A percentile compares a stretch with the other conserved stretches of the same genome.
phyloP scores from a whole-genome alignment of 108 stramenopile genomes.

The Nitzschia palea region DNA sequence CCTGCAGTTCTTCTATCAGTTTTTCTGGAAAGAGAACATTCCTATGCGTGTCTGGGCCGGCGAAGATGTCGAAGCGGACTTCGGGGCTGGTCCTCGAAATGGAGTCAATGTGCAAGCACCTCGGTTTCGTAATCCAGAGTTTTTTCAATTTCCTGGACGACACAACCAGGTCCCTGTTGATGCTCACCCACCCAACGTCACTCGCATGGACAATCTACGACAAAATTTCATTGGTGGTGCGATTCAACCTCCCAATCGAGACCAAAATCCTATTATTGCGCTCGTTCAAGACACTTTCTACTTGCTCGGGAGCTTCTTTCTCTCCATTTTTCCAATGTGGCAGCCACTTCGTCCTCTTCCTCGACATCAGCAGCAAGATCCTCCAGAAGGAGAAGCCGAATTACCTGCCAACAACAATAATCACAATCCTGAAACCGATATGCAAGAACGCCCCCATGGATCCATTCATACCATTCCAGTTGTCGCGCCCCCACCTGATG shows the following conservation, averaged over 20 bases:
- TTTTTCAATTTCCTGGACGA: too few species aligned
- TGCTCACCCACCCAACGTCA: too few species aligned
- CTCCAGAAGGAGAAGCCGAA: neutral
- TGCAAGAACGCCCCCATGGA: too few species aligned
- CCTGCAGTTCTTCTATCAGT: constrained; percentile 34
- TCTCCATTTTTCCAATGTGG: constrained; percentile 51
- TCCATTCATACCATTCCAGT: neutral
- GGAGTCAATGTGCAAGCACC: too few species aligned
- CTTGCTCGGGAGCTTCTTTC: constrained; percentile 34
- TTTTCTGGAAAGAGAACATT: constrained; percentile 35
- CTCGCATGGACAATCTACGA: neutral
- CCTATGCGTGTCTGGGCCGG: constrained; percentile 30
- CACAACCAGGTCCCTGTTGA: neutral
- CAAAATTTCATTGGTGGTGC: constrained; percentile 3
- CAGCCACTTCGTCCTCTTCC: constrained; percentile 19
- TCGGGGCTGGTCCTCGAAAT: neutral
- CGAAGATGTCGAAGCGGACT: constrained; percentile 6
- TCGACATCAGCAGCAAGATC: neutral
- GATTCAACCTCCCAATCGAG: neutral
- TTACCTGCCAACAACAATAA: neutral
- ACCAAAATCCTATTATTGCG: neutral
- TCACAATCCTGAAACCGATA: neutral
- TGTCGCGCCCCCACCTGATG: neutral
- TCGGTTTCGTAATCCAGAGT: too few species aligned
- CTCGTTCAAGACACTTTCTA: constrained; percentile 17